Conservation (phyloP, 352 stramenopile species). For the Phytopythium oedochilum region DNA sequence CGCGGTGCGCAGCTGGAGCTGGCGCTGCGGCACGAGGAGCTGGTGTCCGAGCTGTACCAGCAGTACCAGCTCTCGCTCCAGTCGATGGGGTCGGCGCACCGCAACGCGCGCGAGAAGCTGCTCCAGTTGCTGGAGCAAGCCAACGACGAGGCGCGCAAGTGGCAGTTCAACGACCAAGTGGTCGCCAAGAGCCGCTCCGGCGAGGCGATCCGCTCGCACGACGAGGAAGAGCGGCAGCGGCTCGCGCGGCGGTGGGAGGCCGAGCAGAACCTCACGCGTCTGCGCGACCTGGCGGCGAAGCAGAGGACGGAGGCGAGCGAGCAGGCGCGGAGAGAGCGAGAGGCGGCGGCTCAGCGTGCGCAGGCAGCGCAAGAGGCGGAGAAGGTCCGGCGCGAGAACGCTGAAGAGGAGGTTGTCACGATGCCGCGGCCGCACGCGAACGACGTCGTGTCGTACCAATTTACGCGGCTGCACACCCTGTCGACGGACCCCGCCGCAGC, state of each 20-base stretch:
- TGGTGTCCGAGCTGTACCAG: constrained; percentile 40
- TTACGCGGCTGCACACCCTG: constrained; percentile 47
- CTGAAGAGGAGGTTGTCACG: constrained; percentile 36
- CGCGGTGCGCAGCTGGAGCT: constrained; percentile 19
- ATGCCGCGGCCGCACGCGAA: constrained; percentile 25
- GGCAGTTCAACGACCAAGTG: constrained; percentile 31
- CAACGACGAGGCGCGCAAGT: constrained; percentile 50
- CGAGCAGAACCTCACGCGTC: constrained; percentile 38
- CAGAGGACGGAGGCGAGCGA: constrained; percentile 40
- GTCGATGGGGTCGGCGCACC: constrained; percentile 55
- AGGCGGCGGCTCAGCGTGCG: constrained; percentile 19
- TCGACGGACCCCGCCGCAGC: not conserved
- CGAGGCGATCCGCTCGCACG: constrained; percentile 22
- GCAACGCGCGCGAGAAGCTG: constrained; percentile 50
- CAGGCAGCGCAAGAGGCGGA: constrained; percentile 24
- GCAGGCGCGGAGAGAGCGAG: constrained; percentile 28
- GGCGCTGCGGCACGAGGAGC: constrained; percentile 22
- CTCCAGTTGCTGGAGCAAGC: constrained; percentile 47
- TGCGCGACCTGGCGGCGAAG: constrained; percentile 30
- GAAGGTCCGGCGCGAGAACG: constrained; percentile 15
- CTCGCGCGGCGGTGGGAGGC: constrained; percentile 26
- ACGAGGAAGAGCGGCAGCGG: constrained; percentile 19
- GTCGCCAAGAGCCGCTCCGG: constrained; percentile 24
- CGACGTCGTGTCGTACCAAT: constrained; percentile 48
- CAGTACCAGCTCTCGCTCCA: constrained; percentile 60